These are phyloP conservation scores for Fusarium humuli DNA, from an alignment of 2,329 filamentous ascomycete genomes.

Conservation along the genomic window DNA sequence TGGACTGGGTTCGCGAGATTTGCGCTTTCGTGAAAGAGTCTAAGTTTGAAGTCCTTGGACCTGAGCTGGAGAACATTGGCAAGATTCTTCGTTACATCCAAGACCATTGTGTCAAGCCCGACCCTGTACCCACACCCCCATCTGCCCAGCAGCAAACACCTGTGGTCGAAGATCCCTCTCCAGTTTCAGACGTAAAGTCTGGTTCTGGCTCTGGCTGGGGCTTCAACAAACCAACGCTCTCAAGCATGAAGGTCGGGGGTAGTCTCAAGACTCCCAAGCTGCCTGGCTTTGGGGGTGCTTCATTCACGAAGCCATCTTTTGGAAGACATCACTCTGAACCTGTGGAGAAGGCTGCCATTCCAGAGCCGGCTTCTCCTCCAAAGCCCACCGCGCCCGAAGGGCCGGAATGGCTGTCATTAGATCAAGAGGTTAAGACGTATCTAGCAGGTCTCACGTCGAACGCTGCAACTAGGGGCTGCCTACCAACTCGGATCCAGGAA, in stretches of 20 bases:
- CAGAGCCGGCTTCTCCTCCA: too few species aligned
- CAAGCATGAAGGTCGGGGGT: neutral
- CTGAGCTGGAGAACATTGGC: neutral
- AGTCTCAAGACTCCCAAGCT: neutral
- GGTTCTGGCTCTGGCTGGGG: neutral
- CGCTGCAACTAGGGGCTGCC: accelerated
- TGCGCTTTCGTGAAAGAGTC: neutral
- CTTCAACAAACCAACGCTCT: neutral
- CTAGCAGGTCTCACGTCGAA: neutral
- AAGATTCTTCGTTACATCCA: neutral
- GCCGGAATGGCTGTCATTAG: neutral
- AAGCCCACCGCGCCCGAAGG: neutral
- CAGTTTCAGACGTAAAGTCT: neutral
- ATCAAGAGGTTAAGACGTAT: neutral
- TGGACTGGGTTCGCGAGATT: neutral
- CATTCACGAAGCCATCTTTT: neutral
- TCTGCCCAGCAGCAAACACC: neutral
- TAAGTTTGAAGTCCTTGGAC: neutral
- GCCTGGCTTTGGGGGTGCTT: neutral
- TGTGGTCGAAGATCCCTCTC: neutral
- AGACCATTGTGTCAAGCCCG: neutral
- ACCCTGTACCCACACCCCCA: neutral
- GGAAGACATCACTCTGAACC: conserved; percentile 5
- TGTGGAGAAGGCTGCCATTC: too few species aligned
- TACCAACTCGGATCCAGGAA: neutral